Conservation (phyloP, 805 yeast genomes). For the Groenewaldozyma tartarivorans region DNA sequence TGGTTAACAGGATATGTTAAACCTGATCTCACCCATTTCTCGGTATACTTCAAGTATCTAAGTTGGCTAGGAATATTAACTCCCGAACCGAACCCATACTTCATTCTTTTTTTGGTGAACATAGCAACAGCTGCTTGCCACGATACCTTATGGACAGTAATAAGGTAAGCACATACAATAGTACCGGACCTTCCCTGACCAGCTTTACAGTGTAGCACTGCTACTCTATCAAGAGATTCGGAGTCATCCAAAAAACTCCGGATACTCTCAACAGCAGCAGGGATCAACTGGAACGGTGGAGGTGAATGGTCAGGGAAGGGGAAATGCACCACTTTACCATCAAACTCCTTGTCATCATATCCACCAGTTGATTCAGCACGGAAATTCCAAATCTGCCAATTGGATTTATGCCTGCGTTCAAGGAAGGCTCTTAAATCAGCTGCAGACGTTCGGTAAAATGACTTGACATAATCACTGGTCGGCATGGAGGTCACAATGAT, state of each 20-base stretch:
- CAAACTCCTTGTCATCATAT: slow-evolving; percentile 31
- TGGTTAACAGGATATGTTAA: not conserved
- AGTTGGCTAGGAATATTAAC: slow-evolving; percentile 64
- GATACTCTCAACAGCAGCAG: slow-evolving; percentile 37
- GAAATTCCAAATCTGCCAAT: slow-evolving; percentile 72
- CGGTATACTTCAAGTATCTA: slow-evolving; percentile 55
- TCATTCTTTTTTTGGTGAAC: slow-evolving; percentile 54
- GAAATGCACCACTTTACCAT: slow-evolving; percentile 28
- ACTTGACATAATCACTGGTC: slow-evolving; percentile 34
- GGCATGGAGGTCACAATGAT: slow-evolving; percentile 76
- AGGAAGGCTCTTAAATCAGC: slow-evolving; percentile 42
- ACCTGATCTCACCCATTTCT: slow-evolving; percentile 18
- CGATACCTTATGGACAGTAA: slow-evolving; percentile 35
- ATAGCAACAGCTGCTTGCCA: slow-evolving; percentile 39
- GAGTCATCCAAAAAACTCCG: slow-evolving; percentile 30
- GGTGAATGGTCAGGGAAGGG: slow-evolving; percentile 77
- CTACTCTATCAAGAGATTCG: slow-evolving; percentile 41
- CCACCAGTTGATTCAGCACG: slow-evolving; percentile 44
- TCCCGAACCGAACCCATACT: slow-evolving; percentile 47
- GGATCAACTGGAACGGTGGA: slow-evolving; percentile 50
- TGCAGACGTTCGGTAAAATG: slow-evolving; percentile 44
- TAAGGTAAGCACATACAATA: slow-evolving; percentile 58
- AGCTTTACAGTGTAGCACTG: slow-evolving; percentile 75
- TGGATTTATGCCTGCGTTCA: slow-evolving; percentile 34
- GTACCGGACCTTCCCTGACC: slow-evolving; percentile 92